Conservation (phyloP, 441 rosid genomes). For the Croton setiger region DNA sequence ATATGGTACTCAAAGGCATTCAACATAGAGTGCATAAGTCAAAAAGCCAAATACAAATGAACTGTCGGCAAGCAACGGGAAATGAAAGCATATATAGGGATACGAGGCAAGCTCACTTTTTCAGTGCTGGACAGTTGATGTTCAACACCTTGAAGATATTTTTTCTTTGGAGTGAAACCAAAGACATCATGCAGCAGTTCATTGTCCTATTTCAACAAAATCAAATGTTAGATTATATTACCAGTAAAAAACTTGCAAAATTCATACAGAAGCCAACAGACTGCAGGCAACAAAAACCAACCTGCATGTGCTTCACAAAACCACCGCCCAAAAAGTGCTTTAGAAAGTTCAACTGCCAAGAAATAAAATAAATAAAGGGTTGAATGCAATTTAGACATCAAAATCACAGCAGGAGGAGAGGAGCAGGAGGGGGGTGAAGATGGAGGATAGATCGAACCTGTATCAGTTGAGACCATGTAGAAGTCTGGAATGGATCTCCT, state of each 20-base stretch:
- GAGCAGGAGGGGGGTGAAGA: too few relatives aligned
- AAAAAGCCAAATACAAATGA: too few relatives aligned
- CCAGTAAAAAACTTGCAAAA: background rate
- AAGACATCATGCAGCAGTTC: constrained; percentile 77
- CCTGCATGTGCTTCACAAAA: constrained; percentile 97
- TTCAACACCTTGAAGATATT: constrained; percentile 35
- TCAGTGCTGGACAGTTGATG: constrained; percentile 43
- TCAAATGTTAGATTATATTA: background rate
- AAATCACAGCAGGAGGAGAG: too few relatives aligned
- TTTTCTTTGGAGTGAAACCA: constrained; percentile 67
- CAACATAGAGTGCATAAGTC: too few relatives aligned
- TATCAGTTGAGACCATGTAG: constrained; percentile 72
- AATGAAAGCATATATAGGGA: too few relatives aligned
- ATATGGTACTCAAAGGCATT: background rate
- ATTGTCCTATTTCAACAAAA: constrained; percentile 59
- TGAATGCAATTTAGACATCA: background rate
- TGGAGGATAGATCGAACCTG: constrained; percentile 45
- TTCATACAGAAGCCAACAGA: background rate
- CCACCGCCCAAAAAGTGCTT: constrained; percentile 94
- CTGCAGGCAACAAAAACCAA: constrained; percentile 26
- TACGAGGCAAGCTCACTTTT: constrained; percentile 47
- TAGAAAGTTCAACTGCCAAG: constrained; percentile 69
- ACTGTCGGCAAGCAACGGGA: too few relatives aligned
- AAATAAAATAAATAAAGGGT: background rate
- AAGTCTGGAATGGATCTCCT: constrained; percentile 52